Percentiles rank a stretch among this genome's conserved stretches.
Conservation (phyloP, 305 asterid species). For the Ilex paraguariensis region DNA sequence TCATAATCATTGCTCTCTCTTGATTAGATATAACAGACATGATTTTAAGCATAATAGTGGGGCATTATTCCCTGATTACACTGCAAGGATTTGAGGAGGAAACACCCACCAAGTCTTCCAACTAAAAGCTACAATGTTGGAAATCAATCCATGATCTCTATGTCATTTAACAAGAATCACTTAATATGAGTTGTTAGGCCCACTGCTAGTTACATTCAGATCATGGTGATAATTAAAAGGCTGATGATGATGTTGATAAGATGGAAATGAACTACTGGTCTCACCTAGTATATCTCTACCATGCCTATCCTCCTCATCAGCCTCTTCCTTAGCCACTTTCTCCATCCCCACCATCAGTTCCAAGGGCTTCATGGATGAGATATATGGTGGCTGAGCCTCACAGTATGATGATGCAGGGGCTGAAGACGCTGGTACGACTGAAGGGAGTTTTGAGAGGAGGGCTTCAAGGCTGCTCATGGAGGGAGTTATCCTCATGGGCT, state of each 20-base stretch:
- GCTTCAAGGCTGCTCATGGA: slow-evolving; percentile 99
- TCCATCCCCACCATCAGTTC: slow-evolving; percentile 33
- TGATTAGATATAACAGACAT: too few species aligned
- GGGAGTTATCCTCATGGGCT: slow-evolving; percentile 61
- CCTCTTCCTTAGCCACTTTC: slow-evolving; percentile 47
- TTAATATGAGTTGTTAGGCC: slow-evolving; percentile 37
- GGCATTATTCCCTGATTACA: too few species aligned
- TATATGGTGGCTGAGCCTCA: slow-evolving; percentile 34
- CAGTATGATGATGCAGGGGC: slow-evolving; percentile 16
- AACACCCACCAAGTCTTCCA: too few species aligned
- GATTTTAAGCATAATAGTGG: too few species aligned
- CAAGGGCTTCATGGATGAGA: slow-evolving; percentile 20
- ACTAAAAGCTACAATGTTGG: too few species aligned
- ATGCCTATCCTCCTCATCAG: slow-evolving; percentile 16
- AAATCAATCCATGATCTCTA: neutral
- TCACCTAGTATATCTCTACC: slow-evolving; percentile 24
- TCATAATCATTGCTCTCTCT: too few species aligned
- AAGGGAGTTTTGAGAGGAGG: slow-evolving; percentile 87
- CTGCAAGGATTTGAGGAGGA: too few species aligned
- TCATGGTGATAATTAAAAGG: slow-evolving; percentile 57
- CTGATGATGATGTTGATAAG: slow-evolving; percentile 30
- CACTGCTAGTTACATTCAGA: slow-evolving; percentile 61
- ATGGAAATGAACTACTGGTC: slow-evolving; percentile 35
- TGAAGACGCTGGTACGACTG: slow-evolving; percentile 51
- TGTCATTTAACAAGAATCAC: too few species aligned